Percentiles rank a stretch among this genome's conserved stretches.
Conservation (phyloP, 2,329 filamentous ascomycete species). For the Onygena corvina region DNA sequence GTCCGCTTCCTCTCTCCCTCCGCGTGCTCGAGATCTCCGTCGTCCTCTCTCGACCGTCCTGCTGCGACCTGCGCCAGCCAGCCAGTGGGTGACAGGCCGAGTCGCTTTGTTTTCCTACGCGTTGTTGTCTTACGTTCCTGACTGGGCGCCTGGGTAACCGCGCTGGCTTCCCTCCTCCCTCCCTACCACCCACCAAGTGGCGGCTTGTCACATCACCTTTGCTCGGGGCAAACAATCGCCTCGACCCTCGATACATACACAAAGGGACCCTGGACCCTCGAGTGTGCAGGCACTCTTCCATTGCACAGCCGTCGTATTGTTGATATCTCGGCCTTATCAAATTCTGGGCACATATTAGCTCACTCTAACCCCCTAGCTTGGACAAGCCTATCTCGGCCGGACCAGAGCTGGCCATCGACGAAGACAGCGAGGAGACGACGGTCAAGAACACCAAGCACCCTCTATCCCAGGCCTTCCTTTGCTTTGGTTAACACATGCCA, state of each 20-base stretch:
- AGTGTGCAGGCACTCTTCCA: background rate
- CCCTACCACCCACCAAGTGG: background rate
- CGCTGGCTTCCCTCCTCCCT: background rate
- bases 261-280: background rate
- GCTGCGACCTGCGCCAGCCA: no score
- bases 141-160: background rate
- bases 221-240: background rate
- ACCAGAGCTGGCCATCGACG: background rate
- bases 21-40: no score
- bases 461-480: background rate
- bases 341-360: conserved; percentile 1
- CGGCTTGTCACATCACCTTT: background rate
- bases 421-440: no score
- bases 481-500: background rate
- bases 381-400: background rate
- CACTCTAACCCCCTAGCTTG: background rate
- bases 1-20: background rate
- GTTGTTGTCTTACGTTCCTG: background rate
- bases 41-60: no score
- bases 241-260: background rate
- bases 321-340: background rate
- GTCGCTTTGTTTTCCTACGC: background rate
- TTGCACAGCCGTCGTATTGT: background rate
- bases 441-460: background rate
- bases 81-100: background rate